Conservation (phyloP, 2,329 filamentous ascomycete species). For the Onygenales sp. region DNA sequence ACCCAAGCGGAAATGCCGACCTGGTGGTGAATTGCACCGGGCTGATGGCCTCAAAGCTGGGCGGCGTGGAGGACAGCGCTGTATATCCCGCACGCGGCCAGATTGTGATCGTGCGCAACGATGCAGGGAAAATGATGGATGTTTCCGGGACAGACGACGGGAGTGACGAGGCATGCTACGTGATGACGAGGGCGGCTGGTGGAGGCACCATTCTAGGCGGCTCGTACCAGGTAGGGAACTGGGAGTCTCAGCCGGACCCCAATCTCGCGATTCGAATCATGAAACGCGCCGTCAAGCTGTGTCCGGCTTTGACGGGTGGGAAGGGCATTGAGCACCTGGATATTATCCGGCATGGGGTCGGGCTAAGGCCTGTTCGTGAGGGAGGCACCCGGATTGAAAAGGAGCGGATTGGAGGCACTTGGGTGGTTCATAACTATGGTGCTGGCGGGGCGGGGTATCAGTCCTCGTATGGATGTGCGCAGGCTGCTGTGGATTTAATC, state of each 20-base stretch:
- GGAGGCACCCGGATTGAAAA: conserved; percentile 63
- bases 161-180: conserved; percentile 57
- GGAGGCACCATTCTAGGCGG: conserved; percentile 66
- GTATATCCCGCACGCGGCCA: conserved; percentile 68
- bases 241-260: conserved; percentile 63
- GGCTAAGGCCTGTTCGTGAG: conserved; percentile 58
- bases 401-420: conserved; percentile 49
- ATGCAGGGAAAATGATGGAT: conserved; percentile 54
- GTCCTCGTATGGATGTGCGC: conserved; percentile 53
- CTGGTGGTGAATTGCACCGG: conserved; percentile 71
- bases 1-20: conserved; percentile 47
- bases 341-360: conserved; percentile 65
- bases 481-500: conserved; percentile 54
- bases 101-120: conserved; percentile 65
- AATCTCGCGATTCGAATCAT: conserved; percentile 68
- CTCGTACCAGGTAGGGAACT: conserved; percentile 61
- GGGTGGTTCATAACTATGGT: conserved; percentile 74
- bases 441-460: conserved; percentile 67
- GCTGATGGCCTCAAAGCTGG: conserved; percentile 59
- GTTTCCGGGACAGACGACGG: conserved; percentile 60
- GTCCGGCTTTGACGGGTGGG: conserved; percentile 55
- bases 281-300: conserved; percentile 56
- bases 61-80: conserved; percentile 61
- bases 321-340: conserved; percentile 58
- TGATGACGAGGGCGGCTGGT: conserved; percentile 61